Percentiles rank a stretch among this genome's conserved stretches.
Conservation (phyloP, 768 basidiomycete genomes). For the Psilocybe azurescens region DNA sequence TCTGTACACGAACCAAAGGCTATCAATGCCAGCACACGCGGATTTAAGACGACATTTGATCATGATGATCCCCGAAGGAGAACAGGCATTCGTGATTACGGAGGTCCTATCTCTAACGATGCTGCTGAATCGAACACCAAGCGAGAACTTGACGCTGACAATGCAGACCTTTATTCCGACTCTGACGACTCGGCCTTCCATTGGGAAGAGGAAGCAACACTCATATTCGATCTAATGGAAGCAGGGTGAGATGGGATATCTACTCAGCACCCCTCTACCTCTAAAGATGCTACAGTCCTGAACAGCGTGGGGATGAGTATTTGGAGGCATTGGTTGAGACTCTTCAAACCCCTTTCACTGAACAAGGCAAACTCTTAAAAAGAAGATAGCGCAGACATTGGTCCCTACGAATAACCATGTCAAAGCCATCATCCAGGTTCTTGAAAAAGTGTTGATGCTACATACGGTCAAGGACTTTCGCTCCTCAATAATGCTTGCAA, state of each 20-base stretch:
- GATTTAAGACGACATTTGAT: constrained; percentile 9
- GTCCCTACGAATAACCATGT: constrained; percentile 57
- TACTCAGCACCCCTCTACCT: constrained; percentile 18
- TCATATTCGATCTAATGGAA: constrained; percentile 54
- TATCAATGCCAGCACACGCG: constrained; percentile 2
- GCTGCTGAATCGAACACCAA: constrained; percentile 6
- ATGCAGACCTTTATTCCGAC: constrained; percentile 26
- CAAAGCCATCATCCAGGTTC: constrained; percentile 39
- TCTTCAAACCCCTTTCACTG: constrained; percentile 46
- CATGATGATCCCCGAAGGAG: constrained; percentile 1
- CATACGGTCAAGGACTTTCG: constrained; percentile 48
- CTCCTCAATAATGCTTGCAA: constrained; percentile 62
- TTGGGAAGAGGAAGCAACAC: constrained; percentile 59
- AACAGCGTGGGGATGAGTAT: constrained; percentile 34
- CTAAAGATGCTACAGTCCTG: constrained; percentile 25
- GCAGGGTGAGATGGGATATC: constrained; percentile 36
- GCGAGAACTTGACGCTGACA: constrained; percentile 21
- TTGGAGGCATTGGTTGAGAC: constrained; percentile 42
- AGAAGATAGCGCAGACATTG: constrained; percentile 46
- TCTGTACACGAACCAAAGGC: constrained; percentile 12
- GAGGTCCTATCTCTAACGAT: constrained; percentile 11
- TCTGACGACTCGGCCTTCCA: constrained; percentile 41
- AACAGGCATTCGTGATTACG: constrained; percentile 12
- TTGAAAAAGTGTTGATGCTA: constrained; percentile 44
- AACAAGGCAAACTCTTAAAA: constrained; percentile 42